Evolutionary conservation across 495 filamentous ascomycete genomes (phyloP).

Genomic region (Penicillium parvum): DNA sequence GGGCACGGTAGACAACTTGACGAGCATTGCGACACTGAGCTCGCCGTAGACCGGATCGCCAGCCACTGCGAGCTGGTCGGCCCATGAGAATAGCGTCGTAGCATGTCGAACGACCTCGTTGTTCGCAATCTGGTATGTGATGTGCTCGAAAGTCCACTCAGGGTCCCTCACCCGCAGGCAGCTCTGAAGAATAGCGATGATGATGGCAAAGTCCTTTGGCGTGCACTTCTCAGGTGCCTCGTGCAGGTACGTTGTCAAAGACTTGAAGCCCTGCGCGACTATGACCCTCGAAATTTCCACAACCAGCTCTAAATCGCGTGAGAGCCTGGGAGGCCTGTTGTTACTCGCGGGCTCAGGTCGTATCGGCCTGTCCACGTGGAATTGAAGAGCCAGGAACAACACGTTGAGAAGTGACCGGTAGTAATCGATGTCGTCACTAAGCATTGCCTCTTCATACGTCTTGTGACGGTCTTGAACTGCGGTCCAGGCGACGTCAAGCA

Average conservation of each 20-base stretch:
- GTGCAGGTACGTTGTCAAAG: conserved; percentile 71
- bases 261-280: conserved; percentile 76
- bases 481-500: conserved; percentile 64
- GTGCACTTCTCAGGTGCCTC: conserved; percentile 49
- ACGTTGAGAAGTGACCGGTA: conserved; percentile 79
- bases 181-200: conserved; percentile 85
- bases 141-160: conserved; percentile 49
- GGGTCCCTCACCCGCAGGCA: conserved; percentile 60
- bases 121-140: conserved; percentile 61
- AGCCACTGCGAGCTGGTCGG: conserved; percentile 65
- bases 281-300: conserved; percentile 71
- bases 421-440: conserved; percentile 61
- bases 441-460: conserved; percentile 60
- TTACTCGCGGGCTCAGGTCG: conserved; percentile 34
- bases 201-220: conserved; percentile 72
- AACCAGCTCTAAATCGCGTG: conserved; percentile 47
- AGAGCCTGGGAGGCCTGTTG: conserved; percentile 37
- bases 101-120: conserved; percentile 70
- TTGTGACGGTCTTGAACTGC: conserved; percentile 58
- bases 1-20: conserved; percentile 80
- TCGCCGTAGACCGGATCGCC: conserved; percentile 95
- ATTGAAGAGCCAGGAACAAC: conserved; percentile 75
- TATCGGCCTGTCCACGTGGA: conserved; percentile 40
- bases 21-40: conserved; percentile 77
- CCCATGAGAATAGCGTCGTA: conserved; percentile 88